These are phyloP conservation scores for Jaenimonas drosophilae DNA, from an alignment of 208 protist genomes.

Conservation along the genomic window DNA sequence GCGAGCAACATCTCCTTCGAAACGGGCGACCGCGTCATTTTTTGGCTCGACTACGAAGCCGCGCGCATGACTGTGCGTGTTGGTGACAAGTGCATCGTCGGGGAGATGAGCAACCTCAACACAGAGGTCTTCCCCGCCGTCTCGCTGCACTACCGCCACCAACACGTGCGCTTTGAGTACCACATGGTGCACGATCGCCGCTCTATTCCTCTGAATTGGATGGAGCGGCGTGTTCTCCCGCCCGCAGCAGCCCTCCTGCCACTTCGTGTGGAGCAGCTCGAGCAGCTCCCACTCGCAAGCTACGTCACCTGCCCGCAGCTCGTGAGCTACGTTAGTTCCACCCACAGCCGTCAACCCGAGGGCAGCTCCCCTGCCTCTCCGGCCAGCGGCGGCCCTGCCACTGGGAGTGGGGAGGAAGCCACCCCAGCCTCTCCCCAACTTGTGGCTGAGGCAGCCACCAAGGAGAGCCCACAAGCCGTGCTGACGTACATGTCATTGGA, in stretches of 20 bases:
- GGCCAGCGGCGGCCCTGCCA: not conserved
- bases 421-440: not conserved
- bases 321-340: slow-evolving; percentile 9
- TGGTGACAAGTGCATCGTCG: slow-evolving; percentile 66
- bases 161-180: slow-evolving; percentile 90
- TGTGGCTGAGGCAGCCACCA: not conserved
- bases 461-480: slow-evolving; percentile 1
- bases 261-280: slow-evolving; percentile 24
- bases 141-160: slow-evolving; percentile 87
- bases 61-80: slow-evolving; percentile 81
- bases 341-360: too few relatives aligned
- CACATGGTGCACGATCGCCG: slow-evolving; percentile 49
- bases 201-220: slow-evolving; percentile 47
- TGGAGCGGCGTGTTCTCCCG: slow-evolving; percentile 49
- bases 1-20: slow-evolving; percentile 55
- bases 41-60: slow-evolving; percentile 83
- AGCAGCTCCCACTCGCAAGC: slow-evolving; percentile 41
- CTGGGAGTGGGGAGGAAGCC: not conserved
- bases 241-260: slow-evolving; percentile 51
- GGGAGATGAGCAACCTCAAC: slow-evolving; percentile 79
- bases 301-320: slow-evolving; percentile 76
- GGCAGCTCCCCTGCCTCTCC: not conserved
- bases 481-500: slow-evolving; percentile 40
- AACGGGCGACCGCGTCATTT: slow-evolving; percentile 82
- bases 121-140: slow-evolving; percentile 87